These are phyloP conservation scores for Mortierella sp. DNA, from an alignment of 371 early-diverging fungal species.

Conservation along the genomic window DNA sequence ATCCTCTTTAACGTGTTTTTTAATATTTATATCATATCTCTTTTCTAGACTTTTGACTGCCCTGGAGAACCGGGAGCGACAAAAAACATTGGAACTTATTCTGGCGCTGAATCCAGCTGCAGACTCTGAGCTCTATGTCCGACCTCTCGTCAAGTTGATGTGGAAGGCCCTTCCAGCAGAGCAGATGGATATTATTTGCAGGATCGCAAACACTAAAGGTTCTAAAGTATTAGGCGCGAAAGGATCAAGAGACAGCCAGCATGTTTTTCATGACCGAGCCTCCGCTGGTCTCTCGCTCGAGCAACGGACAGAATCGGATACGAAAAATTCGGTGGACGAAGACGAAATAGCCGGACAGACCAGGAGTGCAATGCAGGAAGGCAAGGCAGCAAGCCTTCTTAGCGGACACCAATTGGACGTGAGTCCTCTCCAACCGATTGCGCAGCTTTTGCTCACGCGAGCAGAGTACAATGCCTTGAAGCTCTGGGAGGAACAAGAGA, in stretches of 20 bases:
- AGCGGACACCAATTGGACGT: constrained; percentile 17
- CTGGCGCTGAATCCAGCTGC: constrained; percentile 34
- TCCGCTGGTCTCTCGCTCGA: background rate
- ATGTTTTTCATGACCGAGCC: background rate
- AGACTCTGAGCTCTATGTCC: constrained; percentile 45
- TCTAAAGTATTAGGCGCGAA: background rate
- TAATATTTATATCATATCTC: background rate
- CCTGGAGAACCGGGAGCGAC: constrained; percentile 32
- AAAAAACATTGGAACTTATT: constrained; percentile 32
- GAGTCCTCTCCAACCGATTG: constrained; percentile 24
- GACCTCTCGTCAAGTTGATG: constrained; percentile 20
- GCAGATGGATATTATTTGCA: background rate
- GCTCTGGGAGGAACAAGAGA: constrained; percentile 26
- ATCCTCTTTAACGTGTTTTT: too few species aligned
- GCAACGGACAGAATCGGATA: background rate
- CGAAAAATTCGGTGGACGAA: background rate
- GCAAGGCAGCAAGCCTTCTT: background rate
- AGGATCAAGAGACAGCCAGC: too few species aligned
- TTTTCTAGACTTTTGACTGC: constrained; percentile 35
- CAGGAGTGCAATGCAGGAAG: background rate
- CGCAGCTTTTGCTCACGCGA: constrained; percentile 31
- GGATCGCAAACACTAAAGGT: background rate
- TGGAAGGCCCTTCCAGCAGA: constrained; percentile 5
- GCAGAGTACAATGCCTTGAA: constrained; percentile 46
- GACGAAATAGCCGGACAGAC: background rate